Evolutionary conservation across 257 asterid species (phyloP).

Genomic region (Solanum chiquidenum): DNA sequence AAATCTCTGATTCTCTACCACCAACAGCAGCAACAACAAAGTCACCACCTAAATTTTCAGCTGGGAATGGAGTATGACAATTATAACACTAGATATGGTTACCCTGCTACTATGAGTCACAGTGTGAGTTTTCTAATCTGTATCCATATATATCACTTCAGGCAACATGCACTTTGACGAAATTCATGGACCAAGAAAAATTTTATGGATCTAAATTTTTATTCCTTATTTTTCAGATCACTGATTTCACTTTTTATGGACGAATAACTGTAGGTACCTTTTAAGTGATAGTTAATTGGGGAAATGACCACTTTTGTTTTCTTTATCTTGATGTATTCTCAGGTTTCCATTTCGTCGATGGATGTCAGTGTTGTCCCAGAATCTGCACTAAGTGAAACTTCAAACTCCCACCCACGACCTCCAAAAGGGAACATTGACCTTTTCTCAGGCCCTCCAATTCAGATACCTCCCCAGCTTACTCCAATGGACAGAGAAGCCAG

Average conservation of each 20-base stretch:
- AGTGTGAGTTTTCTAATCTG: conserved; percentile 27
- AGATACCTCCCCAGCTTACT: conserved; percentile 36
- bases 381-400: conserved; percentile 31
- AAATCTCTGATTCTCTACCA: not conserved
- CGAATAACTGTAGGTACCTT: not conserved
- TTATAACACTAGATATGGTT: conserved; percentile 23
- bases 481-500: conserved; percentile 70
- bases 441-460: conserved; percentile 31
- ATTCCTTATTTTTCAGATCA: not conserved
- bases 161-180: not conserved
- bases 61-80: conserved; percentile 30
- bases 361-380: conserved; percentile 65
- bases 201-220: not conserved
- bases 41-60: conserved; percentile 19
- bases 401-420: conserved; percentile 29
- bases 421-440: conserved; percentile 56
- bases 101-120: conserved; percentile 33
- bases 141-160: not conserved
- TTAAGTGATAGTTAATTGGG: not conserved
- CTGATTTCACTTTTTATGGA: not conserved
- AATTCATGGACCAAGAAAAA: not conserved
- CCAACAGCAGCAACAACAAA: conserved; percentile 13
- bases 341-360: conserved; percentile 53
- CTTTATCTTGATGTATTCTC: not conserved
- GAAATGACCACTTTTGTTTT: not conserved